Base-by-base conservation (phyloP, 2,329 filamentous ascomycete species). In the Metarhizium robertsii region DNA sequence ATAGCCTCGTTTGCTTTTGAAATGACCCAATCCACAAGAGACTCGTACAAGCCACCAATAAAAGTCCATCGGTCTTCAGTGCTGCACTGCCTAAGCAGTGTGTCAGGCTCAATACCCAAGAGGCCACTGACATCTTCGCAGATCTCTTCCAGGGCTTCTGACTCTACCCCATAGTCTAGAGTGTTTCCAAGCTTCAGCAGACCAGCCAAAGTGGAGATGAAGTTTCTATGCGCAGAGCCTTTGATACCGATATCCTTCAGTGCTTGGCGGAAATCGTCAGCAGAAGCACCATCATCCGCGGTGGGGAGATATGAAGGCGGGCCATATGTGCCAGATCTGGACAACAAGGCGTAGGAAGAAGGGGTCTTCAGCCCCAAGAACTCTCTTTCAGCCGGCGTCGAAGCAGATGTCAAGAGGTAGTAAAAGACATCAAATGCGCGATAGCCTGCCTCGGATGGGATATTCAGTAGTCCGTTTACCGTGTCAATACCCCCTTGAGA, bases 371-470 rank as follows among this genome's bases (percentile, higher is more conserved):
- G 79, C 30, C 87, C 85, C 14, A 99, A 75, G 58, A 92, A 95
- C 67, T 97, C 92, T 55, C 90, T 80, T 73, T 99, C 94, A 2
- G 90, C 86, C 4, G 87, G 84, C 1, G 90, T 94, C 0, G 94
- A 95, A 0, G 89, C 88, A n/a, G 88, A 91, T 0, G 92, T 95
- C 46, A 97, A 79, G 1, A 99, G 83, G 65, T 96, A 97, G 74
- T 99, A 97, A 67, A 99, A 97, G 52, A 95, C 94, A 66, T 99
- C 92, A 63, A 99, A 99, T 3, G 92, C 94, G 59, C 94, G 86
- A 70, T 90, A 90, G 13, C 94, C 94, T 6, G 84, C 67, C 66
- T 96, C 85, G 0, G 84, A 71, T 0, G 94, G 89, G 16, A 99
- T 83, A 55, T 88, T 84, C 16, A 96, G 76, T 11, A 99, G 77